Base-by-base conservation (phyloP, 371 early-diverging fungal genomes). In the Synchytrium microbalum region DNA sequence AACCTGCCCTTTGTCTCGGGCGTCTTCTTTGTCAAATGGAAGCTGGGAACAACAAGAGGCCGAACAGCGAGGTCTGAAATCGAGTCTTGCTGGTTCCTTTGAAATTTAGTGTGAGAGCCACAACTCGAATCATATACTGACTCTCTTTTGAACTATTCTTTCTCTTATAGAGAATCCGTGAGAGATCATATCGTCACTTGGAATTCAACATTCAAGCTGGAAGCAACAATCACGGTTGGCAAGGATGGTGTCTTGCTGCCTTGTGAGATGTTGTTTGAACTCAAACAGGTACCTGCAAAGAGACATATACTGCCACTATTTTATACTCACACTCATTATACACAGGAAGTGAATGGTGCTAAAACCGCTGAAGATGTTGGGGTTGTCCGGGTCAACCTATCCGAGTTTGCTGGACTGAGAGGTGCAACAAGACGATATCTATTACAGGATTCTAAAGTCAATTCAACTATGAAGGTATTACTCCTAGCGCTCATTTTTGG, bases 331-430 rank as follows among this genome's bases (percentile, higher is more conserved):
- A 5, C 23, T 13, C 54, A 58, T 24, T 25, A 54, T 26, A 52
- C 23, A 14, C 58, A 78, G 76, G 81, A 82, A 66, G 67, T 80
- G 54, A 79, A 81, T 64, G 84, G 83, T 5, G 85, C 82, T 25
- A 75, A 77, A 60, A 78, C 73, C 53, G 72, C 80, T 10, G 81
- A 80, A 30, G 76, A 75, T 8, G 74, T 87, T 29, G 88, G 88
- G 2, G 58, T 64, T 29, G 73, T 85, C 28, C 54, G 68, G 16
- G 64, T 85, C 61, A 81, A 82, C 60, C 70, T 85, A 5, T 73
- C 83, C 2, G 83, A 83, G 52, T 79, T 74, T 55, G 84, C 80
- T 8, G 65, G 59, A n/a, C 16, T 55, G 2, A 55, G 65, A 2
- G 66, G 67, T n/a, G 66, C 74, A 29, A 69, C 71, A 19, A 55